Evolutionary conservation across 192 early-diverging fungal species (phyloP).

Genomic region (Coemansia aciculifera): DNA sequence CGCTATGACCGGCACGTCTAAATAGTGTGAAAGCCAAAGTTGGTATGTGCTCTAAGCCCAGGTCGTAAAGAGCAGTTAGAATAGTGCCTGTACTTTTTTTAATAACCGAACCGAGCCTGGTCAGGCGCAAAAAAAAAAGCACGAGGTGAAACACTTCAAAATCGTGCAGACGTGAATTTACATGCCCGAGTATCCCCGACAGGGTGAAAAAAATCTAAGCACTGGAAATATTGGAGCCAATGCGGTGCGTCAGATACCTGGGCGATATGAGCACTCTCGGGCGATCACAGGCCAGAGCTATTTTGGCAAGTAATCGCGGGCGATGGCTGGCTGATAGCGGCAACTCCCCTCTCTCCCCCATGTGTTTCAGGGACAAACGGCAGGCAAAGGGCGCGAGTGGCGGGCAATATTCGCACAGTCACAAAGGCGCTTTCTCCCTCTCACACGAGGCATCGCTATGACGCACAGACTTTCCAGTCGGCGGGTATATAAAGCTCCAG

Average conservation of each 20-base stretch:
- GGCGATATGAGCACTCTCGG: constrained; percentile 2
- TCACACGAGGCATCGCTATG: not conserved
- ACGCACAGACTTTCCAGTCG: not conserved
- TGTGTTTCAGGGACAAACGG: constrained; percentile 1
- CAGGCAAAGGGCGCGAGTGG: not conserved
- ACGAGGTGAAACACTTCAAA: not conserved
- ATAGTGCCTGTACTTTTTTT: not conserved
- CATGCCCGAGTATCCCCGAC: not conserved
- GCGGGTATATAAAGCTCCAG: constrained; percentile 1
- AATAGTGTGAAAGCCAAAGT: not conserved
- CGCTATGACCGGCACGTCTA: not conserved
- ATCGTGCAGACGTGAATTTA: not conserved
- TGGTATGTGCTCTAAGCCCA: not conserved
- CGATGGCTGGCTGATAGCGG: constrained; percentile 12
- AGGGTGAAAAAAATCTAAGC: not conserved
- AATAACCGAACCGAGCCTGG: not conserved
- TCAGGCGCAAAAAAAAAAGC: not conserved
- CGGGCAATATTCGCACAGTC: constrained; percentile 6
- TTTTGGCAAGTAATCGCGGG: not conserved
- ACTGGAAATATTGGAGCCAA: constrained; percentile 5
- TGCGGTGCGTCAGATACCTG: not conserved
- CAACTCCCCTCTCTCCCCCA: not conserved
- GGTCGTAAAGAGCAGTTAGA: not conserved
- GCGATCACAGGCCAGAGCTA: not conserved
- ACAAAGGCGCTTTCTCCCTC: not conserved